phyloP scores from a whole-genome alignment of 257 asterid species.

The Ophiorrhiza pumila region DNA sequence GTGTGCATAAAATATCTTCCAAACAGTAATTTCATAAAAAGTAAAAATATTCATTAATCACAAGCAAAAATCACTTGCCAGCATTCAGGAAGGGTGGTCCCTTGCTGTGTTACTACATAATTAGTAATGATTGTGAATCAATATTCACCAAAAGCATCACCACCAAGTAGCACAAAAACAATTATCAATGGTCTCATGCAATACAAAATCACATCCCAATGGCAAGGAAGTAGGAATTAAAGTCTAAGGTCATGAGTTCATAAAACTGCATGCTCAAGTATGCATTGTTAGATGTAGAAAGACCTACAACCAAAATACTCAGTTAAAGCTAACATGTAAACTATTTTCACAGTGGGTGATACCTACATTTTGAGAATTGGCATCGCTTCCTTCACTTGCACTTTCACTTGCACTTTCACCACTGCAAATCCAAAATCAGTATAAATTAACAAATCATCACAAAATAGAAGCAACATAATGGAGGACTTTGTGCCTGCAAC shows the following conservation, averaged over 20 bases:
- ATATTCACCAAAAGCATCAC: background rate
- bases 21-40: background rate
- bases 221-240: background rate
- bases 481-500: background rate
- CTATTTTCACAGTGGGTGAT: constrained; percentile 5
- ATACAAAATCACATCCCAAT: background rate
- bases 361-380: constrained; percentile 80
- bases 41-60: background rate
- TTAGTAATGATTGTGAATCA: background rate
- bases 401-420: constrained; percentile 88
- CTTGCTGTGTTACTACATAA: background rate
- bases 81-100: background rate
- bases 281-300: background rate
- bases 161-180: background rate
- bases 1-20: background rate
- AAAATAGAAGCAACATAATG: background rate
- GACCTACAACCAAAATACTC: background rate
- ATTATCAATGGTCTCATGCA: background rate
- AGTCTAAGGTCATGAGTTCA: background rate
- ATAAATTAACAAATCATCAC: constrained; percentile 9
- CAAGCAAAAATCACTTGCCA: background rate
- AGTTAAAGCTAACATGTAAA: background rate
- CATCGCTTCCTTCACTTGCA: constrained; percentile 87
- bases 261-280: constrained; percentile 4
- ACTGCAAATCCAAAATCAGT: constrained; percentile 45